Evolutionary conservation across 345 rosid genomes (phyloP), one percentile per base, ranked within the genome.

Genomic region (Populus tremula): DNA sequence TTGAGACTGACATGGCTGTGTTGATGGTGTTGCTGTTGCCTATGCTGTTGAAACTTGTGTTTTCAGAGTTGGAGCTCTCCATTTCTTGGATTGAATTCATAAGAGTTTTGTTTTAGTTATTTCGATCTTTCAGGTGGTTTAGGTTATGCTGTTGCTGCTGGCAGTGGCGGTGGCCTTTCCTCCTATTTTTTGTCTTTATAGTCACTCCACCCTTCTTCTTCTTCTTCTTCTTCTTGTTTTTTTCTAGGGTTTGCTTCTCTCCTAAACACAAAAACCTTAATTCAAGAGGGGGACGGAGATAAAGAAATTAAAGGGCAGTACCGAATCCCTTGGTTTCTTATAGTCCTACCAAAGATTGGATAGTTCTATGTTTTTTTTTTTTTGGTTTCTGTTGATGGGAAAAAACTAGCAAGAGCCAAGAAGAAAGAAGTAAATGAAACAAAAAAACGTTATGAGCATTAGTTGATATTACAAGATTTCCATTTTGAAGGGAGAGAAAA

Each of bases 11-110:
- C 21, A 67, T 59, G 25, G 54, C 14, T 12, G 70, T 45, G 35
- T 35, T 21, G 29, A 25, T 23, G 38, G 23, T 53, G 62, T 7
- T 65, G 75, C 1, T 69, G 71, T 10, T 72, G 61, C 3, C 67
- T 4, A 10, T 74, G 62, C 4, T 75, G 67, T 8, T 38, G 70
- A 67, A 65, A 56, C 73, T 53, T 61, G 17, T 53, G 63, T 49
- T 64, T 33, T 71, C 73, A 2, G 73, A 61, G 73, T 81, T 72
- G 54, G 74, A 77, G 61, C 45, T 45, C 21, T 67, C 81, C 75
- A 73, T 73, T 49, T 81, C 81, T 5, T 77, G 76, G 66, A 77
- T 73, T 39, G 81, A 73, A 77, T 77, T 77, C 84, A 76, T 81
- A 25, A 25, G 49, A 33, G 1, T 10, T 31, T 11, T 73, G 36